These are phyloP conservation scores for Globisporangium megalacanthum DNA, from an alignment of 352 stramenopile genomes.

Conservation along the genomic window DNA sequence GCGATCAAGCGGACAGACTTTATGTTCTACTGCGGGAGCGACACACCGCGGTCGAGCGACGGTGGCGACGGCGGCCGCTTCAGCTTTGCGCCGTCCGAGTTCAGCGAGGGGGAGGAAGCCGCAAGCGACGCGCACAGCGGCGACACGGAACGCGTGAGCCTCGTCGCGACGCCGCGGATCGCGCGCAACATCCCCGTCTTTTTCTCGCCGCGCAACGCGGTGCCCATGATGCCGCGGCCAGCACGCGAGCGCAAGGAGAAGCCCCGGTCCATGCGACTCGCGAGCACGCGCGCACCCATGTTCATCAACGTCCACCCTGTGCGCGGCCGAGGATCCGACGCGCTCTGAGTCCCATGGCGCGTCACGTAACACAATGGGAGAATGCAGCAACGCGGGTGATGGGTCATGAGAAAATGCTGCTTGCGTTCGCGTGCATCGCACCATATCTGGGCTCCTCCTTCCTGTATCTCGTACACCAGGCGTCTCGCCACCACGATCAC, in stretches of 20 bases:
- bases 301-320: constrained; percentile 14
- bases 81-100: constrained; percentile 17
- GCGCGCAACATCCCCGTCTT: constrained; percentile 49
- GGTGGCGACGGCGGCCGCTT: constrained; percentile 27
- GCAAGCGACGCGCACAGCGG: constrained; percentile 7
- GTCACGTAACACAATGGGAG: not conserved
- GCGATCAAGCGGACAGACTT: constrained; percentile 33
- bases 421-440: not conserved
- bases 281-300: constrained; percentile 5
- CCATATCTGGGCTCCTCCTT: not conserved
- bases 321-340: constrained; percentile 5
- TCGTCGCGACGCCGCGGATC: constrained; percentile 27
- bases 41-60: constrained; percentile 29
- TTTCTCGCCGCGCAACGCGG: constrained; percentile 36
- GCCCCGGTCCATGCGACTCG: constrained; percentile 5
- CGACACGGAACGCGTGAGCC: constrained; percentile 13
- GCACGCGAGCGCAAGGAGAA: constrained; percentile 13
- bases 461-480: not conserved
- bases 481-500: too few species aligned
- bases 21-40: constrained; percentile 49
- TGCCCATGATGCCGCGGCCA: constrained; percentile 21
- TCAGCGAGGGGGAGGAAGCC: constrained; percentile 4
- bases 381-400: not conserved
- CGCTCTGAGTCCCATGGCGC: constrained; percentile 3
- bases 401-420: constrained; percentile 1